Conservation (phyloP, 352 stramenopile species). For the Peronospora belbahrii region DNA sequence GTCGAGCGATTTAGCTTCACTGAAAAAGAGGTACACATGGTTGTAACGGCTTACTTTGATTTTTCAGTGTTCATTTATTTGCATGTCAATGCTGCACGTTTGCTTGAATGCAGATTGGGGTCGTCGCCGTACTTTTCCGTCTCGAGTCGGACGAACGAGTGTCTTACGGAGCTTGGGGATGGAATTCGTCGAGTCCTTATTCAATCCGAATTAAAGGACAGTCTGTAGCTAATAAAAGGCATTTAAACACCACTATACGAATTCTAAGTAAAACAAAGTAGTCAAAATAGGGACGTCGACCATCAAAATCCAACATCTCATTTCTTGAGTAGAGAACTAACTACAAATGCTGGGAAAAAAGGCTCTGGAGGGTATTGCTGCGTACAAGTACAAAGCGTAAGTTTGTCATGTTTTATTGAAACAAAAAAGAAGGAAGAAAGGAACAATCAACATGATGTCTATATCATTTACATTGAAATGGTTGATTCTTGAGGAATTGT, state of each 20-base stretch:
- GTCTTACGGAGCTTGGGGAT: slow-evolving; percentile 48
- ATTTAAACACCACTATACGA: background rate
- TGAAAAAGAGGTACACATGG: slow-evolving; percentile 29
- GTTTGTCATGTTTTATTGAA: slow-evolving; percentile 10
- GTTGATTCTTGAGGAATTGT: too few relatives aligned
- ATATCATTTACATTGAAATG: background rate
- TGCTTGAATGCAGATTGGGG: slow-evolving; percentile 23
- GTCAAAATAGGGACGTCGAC: too few relatives aligned
- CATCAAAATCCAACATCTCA: too few relatives aligned
- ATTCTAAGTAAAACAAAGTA: background rate
- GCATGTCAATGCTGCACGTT: background rate
- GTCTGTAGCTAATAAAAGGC: too few relatives aligned
- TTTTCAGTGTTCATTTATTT: too few relatives aligned
- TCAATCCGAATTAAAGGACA: slow-evolving; percentile 11
- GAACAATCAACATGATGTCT: background rate
- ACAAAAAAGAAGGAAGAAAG: background rate
- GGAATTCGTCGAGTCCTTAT: slow-evolving; percentile 49
- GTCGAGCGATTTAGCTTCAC: slow-evolving; percentile 27
- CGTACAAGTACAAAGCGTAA: slow-evolving; percentile 86
- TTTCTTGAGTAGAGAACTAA: slow-evolving; percentile 1
- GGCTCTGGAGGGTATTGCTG: slow-evolving; percentile 74
- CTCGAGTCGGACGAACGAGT: slow-evolving; percentile 72
- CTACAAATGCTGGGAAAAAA: slow-evolving; percentile 56
- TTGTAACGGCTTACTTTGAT: background rate
- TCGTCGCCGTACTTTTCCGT: slow-evolving; percentile 27